Evolutionary conservation across 352 stramenopile species (phyloP), one percentile per base, ranked within the genome.

Genomic region (Pythium sp.): DNA sequence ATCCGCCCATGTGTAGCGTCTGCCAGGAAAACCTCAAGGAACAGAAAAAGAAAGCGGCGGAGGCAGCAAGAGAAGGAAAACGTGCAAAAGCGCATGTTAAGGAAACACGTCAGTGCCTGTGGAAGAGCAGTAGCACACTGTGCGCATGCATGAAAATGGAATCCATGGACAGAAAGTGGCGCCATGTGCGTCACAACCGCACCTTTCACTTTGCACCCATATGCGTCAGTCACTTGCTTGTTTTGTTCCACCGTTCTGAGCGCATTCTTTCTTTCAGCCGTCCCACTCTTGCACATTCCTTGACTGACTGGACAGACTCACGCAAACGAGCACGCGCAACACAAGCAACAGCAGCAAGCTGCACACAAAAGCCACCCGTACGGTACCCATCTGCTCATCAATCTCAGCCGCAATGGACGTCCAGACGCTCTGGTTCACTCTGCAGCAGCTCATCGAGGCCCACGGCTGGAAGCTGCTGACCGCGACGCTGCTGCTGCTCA

Each of bases 391-490:
- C 38, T 15, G 4, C 38, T 4, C 38, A 46, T 18, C 38, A 46
- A 46, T 4, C 38, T 2, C 38, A 46, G 30, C 8, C 38, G 11
- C 12, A 22, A 70, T 70, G 65, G 46, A 65, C 65, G 28, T 54
- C 24, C 47, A 59, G 26, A 58, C 26, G 22, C 65, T 70, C 34
- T 86, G 78, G 80, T 18, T 65, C 58, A 38, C 60, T 24, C 51
- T 74, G 58, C 68, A 77, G 36, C 47, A 51, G 34, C 24, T 72
- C 56, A 60, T 92, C 5, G 84, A 91, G 71, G 58, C 64, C 2
- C 70, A 91, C 61, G 84, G 82, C 32, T 91, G 81, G 82, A 78
- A 74, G 66, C 61, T 91, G 55, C 71, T 92, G 30, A 57, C 67
- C 51, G 56, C 57, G 0, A 38, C 68, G 7, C 56, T 82, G 22